Percentiles rank a stretch among this genome's conserved stretches.
Conservation (phyloP, 257 asterid species). For the Jacaranda copaia region DNA sequence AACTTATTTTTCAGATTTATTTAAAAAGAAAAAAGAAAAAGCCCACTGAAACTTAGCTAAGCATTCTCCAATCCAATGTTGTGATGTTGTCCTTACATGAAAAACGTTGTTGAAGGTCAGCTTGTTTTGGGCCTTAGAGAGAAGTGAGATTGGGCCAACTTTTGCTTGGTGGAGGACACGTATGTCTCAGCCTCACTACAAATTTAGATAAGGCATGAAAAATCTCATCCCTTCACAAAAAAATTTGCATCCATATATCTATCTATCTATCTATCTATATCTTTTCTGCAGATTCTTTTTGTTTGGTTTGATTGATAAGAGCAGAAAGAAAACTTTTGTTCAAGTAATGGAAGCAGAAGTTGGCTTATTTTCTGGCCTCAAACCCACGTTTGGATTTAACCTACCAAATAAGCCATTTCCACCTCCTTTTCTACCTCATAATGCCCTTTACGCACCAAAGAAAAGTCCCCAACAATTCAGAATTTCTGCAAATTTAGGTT, state of each 20-base stretch:
- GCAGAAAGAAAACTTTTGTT: not conserved
- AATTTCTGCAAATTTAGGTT: constrained; percentile 80
- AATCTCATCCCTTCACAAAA: constrained; percentile 22
- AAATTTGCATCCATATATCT: constrained; percentile 24
- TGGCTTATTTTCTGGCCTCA: constrained; percentile 47
- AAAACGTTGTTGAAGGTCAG: not conserved
- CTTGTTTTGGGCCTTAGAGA: not conserved
- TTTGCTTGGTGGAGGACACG: not conserved
- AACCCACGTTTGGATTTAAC: constrained; percentile 35
- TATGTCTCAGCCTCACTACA: constrained; percentile 10
- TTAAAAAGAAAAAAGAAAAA: too few relatives aligned
- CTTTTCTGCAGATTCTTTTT: not conserved
- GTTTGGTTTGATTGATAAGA: not conserved
- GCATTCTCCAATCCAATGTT: not conserved
- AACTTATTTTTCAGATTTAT: too few relatives aligned
- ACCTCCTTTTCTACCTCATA: constrained; percentile 37
- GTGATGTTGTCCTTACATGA: not conserved
- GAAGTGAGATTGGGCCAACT: constrained; percentile 11
- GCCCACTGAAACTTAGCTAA: too few relatives aligned
- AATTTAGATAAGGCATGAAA: constrained; percentile 27
- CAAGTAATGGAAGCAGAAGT: constrained; percentile 60
- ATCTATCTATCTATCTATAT: not conserved
- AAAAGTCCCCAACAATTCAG: constrained; percentile 45
- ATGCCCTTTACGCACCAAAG: constrained; percentile 31
- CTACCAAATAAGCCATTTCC: constrained; percentile 45